Percentiles rank a stretch among this genome's conserved stretches.
phyloP scores from a whole-genome alignment of 352 stramenopile genomes.

The Globisporangium viniferum region DNA sequence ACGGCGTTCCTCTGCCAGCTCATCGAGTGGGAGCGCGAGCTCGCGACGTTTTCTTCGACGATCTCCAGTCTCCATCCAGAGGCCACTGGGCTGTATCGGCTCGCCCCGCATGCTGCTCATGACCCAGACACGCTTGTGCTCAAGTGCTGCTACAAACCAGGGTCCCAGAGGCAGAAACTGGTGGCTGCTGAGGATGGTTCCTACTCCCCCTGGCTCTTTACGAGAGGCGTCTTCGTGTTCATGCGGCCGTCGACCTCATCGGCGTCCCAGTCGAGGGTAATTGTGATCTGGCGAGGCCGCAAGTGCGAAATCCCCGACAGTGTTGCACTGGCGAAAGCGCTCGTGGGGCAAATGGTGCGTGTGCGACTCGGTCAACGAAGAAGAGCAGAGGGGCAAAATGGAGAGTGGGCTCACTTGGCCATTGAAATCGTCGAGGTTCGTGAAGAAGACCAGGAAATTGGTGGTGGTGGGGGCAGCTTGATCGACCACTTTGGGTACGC shows the following conservation, averaged over 20 bases:
- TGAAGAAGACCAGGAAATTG: neutral
- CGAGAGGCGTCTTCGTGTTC: slow-evolving; percentile 45
- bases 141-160: slow-evolving; percentile 35
- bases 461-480: neutral
- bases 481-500: slow-evolving; percentile 37
- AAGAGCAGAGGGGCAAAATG: neutral
- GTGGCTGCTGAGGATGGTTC: neutral
- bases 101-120: slow-evolving; percentile 45
- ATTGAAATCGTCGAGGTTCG: slow-evolving; percentile 8
- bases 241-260: slow-evolving; percentile 11
- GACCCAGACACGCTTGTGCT: slow-evolving; percentile 45
- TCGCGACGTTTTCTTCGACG: slow-evolving; percentile 12
- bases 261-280: neutral
- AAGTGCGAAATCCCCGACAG: slow-evolving; percentile 29
- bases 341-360: slow-evolving; percentile 23
- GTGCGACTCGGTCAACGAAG: slow-evolving; percentile 17
- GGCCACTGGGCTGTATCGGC: slow-evolving; percentile 27
- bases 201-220: slow-evolving; percentile 24
- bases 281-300: slow-evolving; percentile 41
- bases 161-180: slow-evolving; percentile 15
- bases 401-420: neutral
- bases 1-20: slow-evolving; percentile 65
- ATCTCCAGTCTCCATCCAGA: no score
- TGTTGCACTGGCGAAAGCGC: slow-evolving; percentile 15
- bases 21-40: slow-evolving; percentile 56